Evolutionary conservation across 371 early-diverging fungal genomes (phyloP), one percentile per base, ranked within the genome.

Genomic region (Apophysomyces elegans): DNA sequence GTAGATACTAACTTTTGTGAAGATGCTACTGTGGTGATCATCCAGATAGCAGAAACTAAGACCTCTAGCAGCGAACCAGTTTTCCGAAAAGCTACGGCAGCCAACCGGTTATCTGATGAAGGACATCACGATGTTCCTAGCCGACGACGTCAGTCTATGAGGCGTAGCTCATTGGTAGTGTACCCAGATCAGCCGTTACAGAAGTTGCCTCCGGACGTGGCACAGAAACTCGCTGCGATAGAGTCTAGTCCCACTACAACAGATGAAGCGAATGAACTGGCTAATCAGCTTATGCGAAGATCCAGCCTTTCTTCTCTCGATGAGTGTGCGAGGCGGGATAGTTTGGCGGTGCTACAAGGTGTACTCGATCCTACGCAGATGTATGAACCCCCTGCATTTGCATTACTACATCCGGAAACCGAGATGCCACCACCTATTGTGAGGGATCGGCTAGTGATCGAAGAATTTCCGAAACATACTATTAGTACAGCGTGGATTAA

Each of bases 401-500:
- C 73, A 12, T 64, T 71, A 21, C 50, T 70, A 37, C 65, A 70
- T 18, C 71, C 69, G 26, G 91, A 91, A 66, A 83, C 82, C n/a
- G 87, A 88, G 59, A 87, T 88, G 5, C 90, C 91, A 3, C 90
- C 89, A 0, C 86, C 90, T 1, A 78, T 89, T 37, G 82, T 87
- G 3, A 62, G 85, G 16, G 91, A 91, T 65, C 73, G 76, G 7
- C 63, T 91, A 26, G 80, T 78, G 1, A 79, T 91, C 64, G 90
- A 89, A 37, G 91, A 91, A 64, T 90, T 86, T 54, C 87, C 88
- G 9, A 66, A 67, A 12, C 85, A 90, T 16, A 82, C 78, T 16
- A 86, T 90, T 26, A 84, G 84, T 61, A 89, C 90, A 0, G 85
- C 81, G 4, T 91, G 89, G 88, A 90, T 91, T 54, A 91, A 91